Percentiles rank a stretch among this genome's conserved stretches.
Evolutionary conservation across 768 basidiomycete species (phyloP).

Genomic region (Tulasnella sp.): DNA sequence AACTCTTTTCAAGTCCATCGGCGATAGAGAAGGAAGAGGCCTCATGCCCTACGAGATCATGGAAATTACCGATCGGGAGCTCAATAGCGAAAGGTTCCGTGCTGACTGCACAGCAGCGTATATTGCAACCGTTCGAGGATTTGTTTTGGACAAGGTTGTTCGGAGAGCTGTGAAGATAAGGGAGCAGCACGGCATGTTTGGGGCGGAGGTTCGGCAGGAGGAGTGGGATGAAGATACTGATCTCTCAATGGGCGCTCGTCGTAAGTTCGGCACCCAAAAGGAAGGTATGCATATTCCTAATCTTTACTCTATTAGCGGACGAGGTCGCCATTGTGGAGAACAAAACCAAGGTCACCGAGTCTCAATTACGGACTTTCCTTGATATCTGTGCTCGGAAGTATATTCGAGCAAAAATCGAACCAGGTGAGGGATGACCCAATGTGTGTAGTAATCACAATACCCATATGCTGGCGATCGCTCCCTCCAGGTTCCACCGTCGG

Average conservation of each 20-base stretch:
- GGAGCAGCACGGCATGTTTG: slow-evolving; percentile 73
- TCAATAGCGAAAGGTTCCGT: slow-evolving; percentile 57
- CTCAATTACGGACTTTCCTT: slow-evolving; percentile 74
- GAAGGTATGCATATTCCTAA: background rate
- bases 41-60: slow-evolving; percentile 85
- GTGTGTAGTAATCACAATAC: background rate
- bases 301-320: slow-evolving; percentile 36
- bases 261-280: slow-evolving; percentile 43
- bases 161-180: slow-evolving; percentile 63
- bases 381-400: slow-evolving; percentile 89
- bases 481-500: slow-evolving; percentile 88
- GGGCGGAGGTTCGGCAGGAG: slow-evolving; percentile 65
- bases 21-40: slow-evolving; percentile 54
- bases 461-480: background rate
- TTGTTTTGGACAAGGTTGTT: slow-evolving; percentile 60
- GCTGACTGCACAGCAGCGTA: slow-evolving; percentile 70
- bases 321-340: slow-evolving; percentile 81
- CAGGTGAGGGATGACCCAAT: slow-evolving; percentile 49
- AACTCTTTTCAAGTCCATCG: slow-evolving; percentile 54
- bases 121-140: slow-evolving; percentile 56
- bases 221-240: slow-evolving; percentile 80
- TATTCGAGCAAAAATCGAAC: slow-evolving; percentile 93
- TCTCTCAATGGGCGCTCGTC: slow-evolving; percentile 67
- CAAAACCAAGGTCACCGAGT: slow-evolving; percentile 79
- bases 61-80: slow-evolving; percentile 62